These are phyloP conservation scores for Miscanthus lutarioriparius DNA, from an alignment of 176 grass and related monocot species.

Conservation along the genomic window DNA sequence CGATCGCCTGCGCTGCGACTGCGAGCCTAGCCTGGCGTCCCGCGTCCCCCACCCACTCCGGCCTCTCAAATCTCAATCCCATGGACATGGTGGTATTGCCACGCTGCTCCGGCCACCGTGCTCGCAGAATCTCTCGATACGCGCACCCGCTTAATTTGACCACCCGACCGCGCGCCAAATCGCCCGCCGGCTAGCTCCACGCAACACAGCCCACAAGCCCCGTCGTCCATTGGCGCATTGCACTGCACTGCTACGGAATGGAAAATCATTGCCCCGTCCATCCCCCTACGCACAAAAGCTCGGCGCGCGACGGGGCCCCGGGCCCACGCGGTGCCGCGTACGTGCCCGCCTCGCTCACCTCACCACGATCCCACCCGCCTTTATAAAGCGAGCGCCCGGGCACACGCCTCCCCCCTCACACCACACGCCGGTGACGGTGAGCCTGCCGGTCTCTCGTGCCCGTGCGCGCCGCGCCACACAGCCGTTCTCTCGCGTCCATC, in stretches of 20 bases:
- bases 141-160: not conserved
- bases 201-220: not conserved
- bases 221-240: not conserved
- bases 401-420: not conserved
- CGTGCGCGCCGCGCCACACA: too few species aligned
- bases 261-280: constrained; percentile 17
- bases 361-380: not conserved
- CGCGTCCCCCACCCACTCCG: too few species aligned
- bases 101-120: not conserved
- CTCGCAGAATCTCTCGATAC: constrained; percentile 34
- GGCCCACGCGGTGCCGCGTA: constrained; percentile 25
- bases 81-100: not conserved
- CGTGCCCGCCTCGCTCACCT: not conserved
- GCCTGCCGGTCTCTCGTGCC: not conserved
- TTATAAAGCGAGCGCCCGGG: constrained; percentile 41
- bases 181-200: not conserved
- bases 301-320: constrained; percentile 13
- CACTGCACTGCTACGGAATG: not conserved
- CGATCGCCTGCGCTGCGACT: too few species aligned
- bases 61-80: too few species aligned
- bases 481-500: not conserved
- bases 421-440: not conserved
- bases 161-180: constrained; percentile 15
- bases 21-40: too few species aligned
- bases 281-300: not conserved